These are phyloP conservation scores for Cicer chorassanicum DNA, from an alignment of 306 rosid species.

Conservation along the genomic window DNA sequence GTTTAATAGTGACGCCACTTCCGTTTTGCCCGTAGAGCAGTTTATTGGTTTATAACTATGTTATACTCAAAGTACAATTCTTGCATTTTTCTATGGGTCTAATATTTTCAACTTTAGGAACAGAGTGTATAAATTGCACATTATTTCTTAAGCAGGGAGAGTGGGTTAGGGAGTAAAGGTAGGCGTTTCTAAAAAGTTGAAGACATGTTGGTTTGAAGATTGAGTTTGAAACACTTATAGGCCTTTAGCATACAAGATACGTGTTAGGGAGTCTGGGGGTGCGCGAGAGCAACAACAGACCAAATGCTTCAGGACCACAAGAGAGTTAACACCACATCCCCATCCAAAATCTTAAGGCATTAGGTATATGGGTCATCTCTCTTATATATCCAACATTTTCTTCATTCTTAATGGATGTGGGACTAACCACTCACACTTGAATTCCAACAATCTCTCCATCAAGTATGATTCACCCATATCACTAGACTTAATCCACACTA, in stretches of 20 bases:
- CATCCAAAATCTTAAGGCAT: too few species aligned
- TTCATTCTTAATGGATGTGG: too few species aligned
- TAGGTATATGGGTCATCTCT: too few species aligned
- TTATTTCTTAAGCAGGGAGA: neutral
- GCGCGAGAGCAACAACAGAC: too few species aligned
- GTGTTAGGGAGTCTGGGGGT: too few species aligned
- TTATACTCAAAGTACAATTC: constrained; percentile 4
- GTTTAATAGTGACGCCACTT: neutral
- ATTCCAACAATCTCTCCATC: too few species aligned
- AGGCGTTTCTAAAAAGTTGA: neutral
- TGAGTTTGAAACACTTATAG: constrained; percentile 3
- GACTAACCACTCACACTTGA: too few species aligned
- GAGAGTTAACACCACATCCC: too few species aligned
- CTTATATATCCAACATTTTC: too few species aligned
- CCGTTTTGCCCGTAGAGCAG: neutral
- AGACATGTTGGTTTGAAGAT: constrained; percentile 14
- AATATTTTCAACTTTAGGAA: neutral
- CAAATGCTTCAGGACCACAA: too few species aligned
- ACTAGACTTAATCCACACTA: too few species aligned
- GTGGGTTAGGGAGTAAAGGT: constrained; percentile 5
- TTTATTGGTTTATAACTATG: neutral
- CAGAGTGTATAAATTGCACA: neutral
- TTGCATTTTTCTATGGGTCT: constrained; percentile 21
- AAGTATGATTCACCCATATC: too few species aligned
- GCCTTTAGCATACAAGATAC: constrained; percentile 24